phyloP scores from a whole-genome alignment of 2,329 filamentous ascomycete species.

The Verticillium nubilum region DNA sequence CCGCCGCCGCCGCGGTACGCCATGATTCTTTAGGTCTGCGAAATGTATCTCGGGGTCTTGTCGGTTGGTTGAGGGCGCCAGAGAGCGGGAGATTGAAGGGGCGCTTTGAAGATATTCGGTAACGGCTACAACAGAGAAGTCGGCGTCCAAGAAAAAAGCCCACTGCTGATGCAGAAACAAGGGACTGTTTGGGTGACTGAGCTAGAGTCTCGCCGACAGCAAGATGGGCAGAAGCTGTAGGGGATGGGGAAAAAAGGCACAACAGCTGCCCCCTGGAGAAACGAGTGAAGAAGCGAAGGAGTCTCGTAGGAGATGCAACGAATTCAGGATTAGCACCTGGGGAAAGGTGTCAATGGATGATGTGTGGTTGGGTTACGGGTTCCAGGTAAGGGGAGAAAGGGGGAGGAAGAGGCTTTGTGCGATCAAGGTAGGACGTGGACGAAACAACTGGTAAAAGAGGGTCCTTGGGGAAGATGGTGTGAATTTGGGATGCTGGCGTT shows the following conservation, averaged over 20 bases:
- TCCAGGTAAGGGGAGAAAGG: neutral
- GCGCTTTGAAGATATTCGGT: neutral
- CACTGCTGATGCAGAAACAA: neutral
- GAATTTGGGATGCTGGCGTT: neutral
- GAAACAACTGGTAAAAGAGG: neutral
- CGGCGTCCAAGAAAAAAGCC: neutral
- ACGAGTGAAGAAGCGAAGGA: conserved; percentile 8
- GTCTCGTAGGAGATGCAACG: neutral
- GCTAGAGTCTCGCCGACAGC: neutral
- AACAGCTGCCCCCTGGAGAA: neutral
- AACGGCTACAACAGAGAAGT: neutral
- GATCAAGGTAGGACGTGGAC: neutral
- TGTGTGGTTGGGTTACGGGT: neutral
- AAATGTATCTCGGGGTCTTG: neutral
- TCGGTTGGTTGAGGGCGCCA: neutral
- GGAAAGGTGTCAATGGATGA: neutral
- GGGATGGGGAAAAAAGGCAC: neutral
- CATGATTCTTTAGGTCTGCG: conserved; percentile 24
- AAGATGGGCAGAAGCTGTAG: neutral
- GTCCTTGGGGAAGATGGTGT: neutral
- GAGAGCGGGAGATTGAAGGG: neutral
- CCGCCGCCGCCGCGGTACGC: conserved; percentile 59
- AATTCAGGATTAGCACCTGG: neutral
- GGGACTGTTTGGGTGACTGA: neutral
- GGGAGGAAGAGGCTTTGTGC: neutral